Conservation (phyloP, 2,329 filamentous ascomycete species). For the Aspergillus awamori region DNA sequence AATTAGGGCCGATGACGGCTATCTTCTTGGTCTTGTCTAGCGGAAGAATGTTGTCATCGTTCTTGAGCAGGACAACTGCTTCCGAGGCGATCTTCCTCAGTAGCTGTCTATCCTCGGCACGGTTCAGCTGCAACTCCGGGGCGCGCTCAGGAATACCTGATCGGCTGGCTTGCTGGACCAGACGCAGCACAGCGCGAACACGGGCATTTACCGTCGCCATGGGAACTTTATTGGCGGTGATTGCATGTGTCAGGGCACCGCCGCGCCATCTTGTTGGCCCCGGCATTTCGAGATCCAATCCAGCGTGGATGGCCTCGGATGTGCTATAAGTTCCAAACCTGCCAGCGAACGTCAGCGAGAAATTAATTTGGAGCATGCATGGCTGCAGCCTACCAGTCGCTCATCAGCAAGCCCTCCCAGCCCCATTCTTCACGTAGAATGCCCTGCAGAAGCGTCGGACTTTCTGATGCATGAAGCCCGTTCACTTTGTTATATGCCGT, state of each 20-base stretch:
- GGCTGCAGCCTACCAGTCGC: slow-evolving; percentile 42
- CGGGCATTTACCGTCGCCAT: slow-evolving; percentile 57
- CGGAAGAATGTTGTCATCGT: slow-evolving; percentile 65
- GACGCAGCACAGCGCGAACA: slow-evolving; percentile 57
- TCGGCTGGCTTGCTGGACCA: slow-evolving; percentile 58
- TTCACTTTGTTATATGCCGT: slow-evolving; percentile 62
- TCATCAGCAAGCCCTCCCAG: slow-evolving; percentile 50
- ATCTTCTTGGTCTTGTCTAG: slow-evolving; percentile 47
- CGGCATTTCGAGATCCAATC: slow-evolving; percentile 50
- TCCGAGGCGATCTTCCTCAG: slow-evolving; percentile 67
- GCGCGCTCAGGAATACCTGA: slow-evolving; percentile 58
- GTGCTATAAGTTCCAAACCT: slow-evolving; percentile 48
- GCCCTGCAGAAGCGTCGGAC: slow-evolving; percentile 40
- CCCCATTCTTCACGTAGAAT: slow-evolving; percentile 50
- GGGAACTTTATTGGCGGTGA: slow-evolving; percentile 57
- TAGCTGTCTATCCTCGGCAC: slow-evolving; percentile 61
- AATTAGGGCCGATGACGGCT: slow-evolving; percentile 56
- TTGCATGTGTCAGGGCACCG: slow-evolving; percentile 36
- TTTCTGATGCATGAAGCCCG: slow-evolving; percentile 50
- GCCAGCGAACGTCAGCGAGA: neutral
- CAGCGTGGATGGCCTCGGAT: slow-evolving; percentile 43
- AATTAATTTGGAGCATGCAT: neutral
- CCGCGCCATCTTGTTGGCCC: slow-evolving; percentile 44
- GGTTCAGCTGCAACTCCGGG: slow-evolving; percentile 57
- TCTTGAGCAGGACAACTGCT: slow-evolving; percentile 72